Base-by-base conservation (phyloP, 2,329 filamentous ascomycete genomes). In the Aphanoascus verrucosus region DNA sequence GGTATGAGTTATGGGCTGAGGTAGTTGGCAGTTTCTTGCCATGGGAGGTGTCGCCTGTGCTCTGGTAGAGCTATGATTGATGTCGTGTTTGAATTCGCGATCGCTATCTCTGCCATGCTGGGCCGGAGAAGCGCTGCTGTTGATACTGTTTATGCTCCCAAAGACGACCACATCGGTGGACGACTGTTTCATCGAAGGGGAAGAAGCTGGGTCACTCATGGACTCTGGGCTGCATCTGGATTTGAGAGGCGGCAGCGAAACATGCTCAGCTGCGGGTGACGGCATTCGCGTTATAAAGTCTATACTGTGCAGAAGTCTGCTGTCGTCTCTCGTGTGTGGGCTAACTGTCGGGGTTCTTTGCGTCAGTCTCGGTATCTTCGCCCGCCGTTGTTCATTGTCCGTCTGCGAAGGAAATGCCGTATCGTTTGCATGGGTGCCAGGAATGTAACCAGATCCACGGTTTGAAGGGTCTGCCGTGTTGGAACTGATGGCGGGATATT, bases 211-310 rank as follows among this genome's bases (percentile, higher is more conserved):
- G 8, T 28, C 43, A 19, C 38, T 28, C 45, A 34, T 32, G 15
- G 40, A 14, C 3, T 52, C 46, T 3, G 49, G 37, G 34, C 40
- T 42, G 28, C 46, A 52, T 40, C 45, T 47, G 11, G 49, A 46
- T 46, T 57, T 54, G 8, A 59, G 49, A 38, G 57, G 57, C 17
- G 57, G 57, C 9, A 59, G 54, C 6, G 57, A 56, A 15, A 56
- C 43, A 20, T 52, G 44, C n/a, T 57, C 52, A 34, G 45, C 34
- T 38, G 44, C 41, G 2, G 57, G 53, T 5, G 57, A 56, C 4
- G 56, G 49, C 52, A 56, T 59, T 15, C 52, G 56, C 3, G 57
- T 59, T 12, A 59, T 59, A 46, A 57, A 59, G 14, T 56, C 48
- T 17, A 59, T 59, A 31, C 57, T 53, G 34, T 56, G 57, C 14